Evolutionary conservation across 139 green algal species (phyloP), one percentile per base, ranked within the genome.

Genomic region (Zygnema cylindricum): DNA sequence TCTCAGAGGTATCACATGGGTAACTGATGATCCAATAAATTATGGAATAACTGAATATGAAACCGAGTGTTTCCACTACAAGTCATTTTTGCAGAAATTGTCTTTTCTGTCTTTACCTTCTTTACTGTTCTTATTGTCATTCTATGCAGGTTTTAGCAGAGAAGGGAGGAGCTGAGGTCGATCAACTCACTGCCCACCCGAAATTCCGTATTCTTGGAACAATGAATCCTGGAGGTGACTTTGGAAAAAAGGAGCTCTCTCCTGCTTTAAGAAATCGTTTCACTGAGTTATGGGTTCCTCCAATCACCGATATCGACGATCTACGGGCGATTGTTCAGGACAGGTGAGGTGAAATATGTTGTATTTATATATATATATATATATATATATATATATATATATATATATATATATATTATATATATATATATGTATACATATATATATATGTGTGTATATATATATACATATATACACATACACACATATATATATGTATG

Each of bases 191-290:
- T 0, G 97, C 95, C 0, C 93, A 95, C 43, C 88, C 91, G 0
- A 92, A 93, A 57, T 99, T 99, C 93, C 92, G 93, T 21, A 49
- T 99, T 36, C 82, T 99, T 22, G 96, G 95, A 43, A 99, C 98
- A 73, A 99, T 99, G 98, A 99, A 99, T 92, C 98, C 98, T 2
- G 97, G 97, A 3, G 95, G 95, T 0, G 95, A 98, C 86, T 98
- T 96, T 84, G 97, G 97, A 81, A 99, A 99, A 94, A 98, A 98
- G 89, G 98, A 99, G 95, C 95, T 99, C 42, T 98, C 95, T 3
- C 98, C 98, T 1, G 98, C 98, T 7, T 94, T 99, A 11, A 92
- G 92, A 85, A 99, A 99, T 93, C 94, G 96, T 76, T 98, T 98
- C 92, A 98, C 96, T 2, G 95, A 95, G 83, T 82, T 95, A 23